Conservation (phyloP, 306 rosid species). For the Vicia faba region DNA sequence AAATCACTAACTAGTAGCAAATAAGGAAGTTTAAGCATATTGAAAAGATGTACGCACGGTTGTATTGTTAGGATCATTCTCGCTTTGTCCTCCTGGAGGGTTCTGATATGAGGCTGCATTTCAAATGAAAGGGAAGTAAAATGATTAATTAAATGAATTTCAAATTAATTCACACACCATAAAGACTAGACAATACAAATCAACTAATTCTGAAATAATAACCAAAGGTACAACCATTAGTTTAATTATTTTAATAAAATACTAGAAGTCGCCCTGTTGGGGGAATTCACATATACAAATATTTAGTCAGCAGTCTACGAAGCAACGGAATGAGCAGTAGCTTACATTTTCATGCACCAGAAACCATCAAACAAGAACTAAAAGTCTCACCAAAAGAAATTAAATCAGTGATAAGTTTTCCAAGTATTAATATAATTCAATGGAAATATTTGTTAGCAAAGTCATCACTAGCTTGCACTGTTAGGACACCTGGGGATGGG, state of each 20-base stretch:
- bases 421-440: not conserved
- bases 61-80: constrained; percentile 89
- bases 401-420: not conserved
- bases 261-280: not conserved
- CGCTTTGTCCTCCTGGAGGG: constrained; percentile 76
- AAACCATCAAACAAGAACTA: not conserved
- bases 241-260: not conserved
- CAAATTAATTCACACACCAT: not conserved
- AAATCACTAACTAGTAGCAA: constrained; percentile 32
- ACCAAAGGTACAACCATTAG: not conserved
- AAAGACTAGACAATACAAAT: not conserved
- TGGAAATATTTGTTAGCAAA: not conserved
- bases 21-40: constrained; percentile 11
- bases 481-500: not conserved
- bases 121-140: constrained; percentile 41
- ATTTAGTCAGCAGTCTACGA: not conserved
- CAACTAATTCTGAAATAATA: not conserved
- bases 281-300: not conserved
- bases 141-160: constrained; percentile 9
- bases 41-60: constrained; percentile 71
- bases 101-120: constrained; percentile 88
- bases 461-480: not conserved
- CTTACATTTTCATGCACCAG: not conserved
- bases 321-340: not conserved
- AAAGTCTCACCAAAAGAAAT: not conserved